These are phyloP conservation scores for Pichia sp. DNA, from an alignment of 1,139 yeast species.

Conservation along the genomic window DNA sequence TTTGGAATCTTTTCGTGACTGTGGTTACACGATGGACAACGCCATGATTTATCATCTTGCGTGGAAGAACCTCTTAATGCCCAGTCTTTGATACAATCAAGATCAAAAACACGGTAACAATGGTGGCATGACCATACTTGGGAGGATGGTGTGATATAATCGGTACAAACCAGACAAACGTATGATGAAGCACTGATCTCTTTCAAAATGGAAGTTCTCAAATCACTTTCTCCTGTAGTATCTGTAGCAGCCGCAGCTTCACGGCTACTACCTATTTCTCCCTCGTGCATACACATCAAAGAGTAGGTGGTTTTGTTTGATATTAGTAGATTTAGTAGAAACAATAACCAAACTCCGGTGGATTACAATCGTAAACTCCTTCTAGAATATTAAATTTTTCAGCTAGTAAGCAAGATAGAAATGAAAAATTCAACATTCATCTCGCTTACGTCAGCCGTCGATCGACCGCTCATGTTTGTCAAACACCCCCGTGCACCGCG, in stretches of 20 bases:
- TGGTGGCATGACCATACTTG: slow-evolving; percentile 70
- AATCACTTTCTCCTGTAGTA: slow-evolving; percentile 1
- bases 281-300: background rate
- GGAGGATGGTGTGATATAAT: slow-evolving; percentile 68
- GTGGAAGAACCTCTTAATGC: slow-evolving; percentile 73
- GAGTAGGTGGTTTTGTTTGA: background rate
- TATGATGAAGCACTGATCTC: slow-evolving; percentile 71
- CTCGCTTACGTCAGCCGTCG: background rate
- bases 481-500: background rate
- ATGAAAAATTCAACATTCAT: too few relatives aligned
- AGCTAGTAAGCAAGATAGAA: too few relatives aligned
- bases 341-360: too few relatives aligned
- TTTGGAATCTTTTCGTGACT: slow-evolving; percentile 53
- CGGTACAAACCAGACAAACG: slow-evolving; percentile 80
- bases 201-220: slow-evolving; percentile 29
- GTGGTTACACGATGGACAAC: slow-evolving; percentile 84
- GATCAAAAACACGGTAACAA: slow-evolving; percentile 79
- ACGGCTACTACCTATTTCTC: background rate
- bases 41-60: slow-evolving; percentile 56
- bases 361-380: too few relatives aligned
- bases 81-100: slow-evolving; percentile 82
- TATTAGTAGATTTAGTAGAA: background rate
- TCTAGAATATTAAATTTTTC: too few relatives aligned
- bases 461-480: background rate
- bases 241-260: background rate